Percentiles rank a stretch among this genome's conserved stretches.
Conservation (phyloP, 1,284 basidiomycete species). For the Stygiomarasmius scandens region DNA sequence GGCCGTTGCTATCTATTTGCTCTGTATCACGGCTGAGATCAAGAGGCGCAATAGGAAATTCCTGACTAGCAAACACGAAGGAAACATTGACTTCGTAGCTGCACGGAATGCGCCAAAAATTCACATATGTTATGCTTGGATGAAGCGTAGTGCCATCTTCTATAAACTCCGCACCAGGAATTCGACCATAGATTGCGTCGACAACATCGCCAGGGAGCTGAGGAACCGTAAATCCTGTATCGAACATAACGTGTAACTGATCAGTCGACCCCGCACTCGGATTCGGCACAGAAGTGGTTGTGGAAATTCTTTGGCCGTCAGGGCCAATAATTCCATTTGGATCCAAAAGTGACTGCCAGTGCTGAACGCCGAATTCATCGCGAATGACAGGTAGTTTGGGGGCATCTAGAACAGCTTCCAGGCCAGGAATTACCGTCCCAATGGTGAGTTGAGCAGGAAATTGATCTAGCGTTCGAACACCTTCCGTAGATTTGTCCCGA, state of each 20-base stretch:
- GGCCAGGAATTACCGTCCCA: neutral
- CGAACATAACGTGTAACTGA: slow-evolving; percentile 3
- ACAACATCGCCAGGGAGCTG: neutral
- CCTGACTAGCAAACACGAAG: slow-evolving; percentile 1
- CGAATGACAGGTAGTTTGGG: neutral
- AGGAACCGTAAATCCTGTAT: neutral
- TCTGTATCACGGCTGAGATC: neutral
- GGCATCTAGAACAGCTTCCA: neutral
- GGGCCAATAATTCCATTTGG: slow-evolving; percentile 1
- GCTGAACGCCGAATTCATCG: neutral
- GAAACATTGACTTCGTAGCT: neutral
- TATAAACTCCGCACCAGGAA: slow-evolving; percentile 1
- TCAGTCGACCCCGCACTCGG: neutral
- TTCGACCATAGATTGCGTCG: slow-evolving; percentile 4
- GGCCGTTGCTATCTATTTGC: neutral
- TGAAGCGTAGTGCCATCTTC: neutral
- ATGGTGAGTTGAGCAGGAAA: neutral
- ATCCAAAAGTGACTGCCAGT: slow-evolving; percentile 1
- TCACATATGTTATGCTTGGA: neutral
- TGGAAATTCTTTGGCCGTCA: slow-evolving; percentile 1
- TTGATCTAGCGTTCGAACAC: neutral
- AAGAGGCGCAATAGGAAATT: slow-evolving; percentile 1
- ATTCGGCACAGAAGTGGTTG: neutral
- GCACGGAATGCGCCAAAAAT: neutral
- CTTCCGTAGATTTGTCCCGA: neutral